Evolutionary conservation across 1,139 yeast genomes (phyloP), one percentile per base, ranked within the genome.

Genomic region (Petasospora fabianii): DNA sequence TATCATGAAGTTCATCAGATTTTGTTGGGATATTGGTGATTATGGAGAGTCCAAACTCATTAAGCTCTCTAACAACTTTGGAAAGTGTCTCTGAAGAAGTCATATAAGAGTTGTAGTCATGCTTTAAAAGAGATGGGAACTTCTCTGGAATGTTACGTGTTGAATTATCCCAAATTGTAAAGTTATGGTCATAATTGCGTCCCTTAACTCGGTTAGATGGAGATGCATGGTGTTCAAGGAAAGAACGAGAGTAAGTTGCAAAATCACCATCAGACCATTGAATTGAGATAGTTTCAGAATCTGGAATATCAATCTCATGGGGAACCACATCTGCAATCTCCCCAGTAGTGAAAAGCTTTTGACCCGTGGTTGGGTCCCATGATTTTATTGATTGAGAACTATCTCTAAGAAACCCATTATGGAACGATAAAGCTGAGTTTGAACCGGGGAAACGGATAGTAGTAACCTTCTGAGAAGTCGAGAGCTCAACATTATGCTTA

Each of bases 341-440:
- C 1, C 77, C 81, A 0, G 92, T 82, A 9, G 85, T 77, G 59
- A 84, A 81, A 22, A 71, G 58, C 55, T 81, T 84, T 55, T 84
- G 94, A 26, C 72, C 70, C 0, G 87, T 72, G 22, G 61, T 58
- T 3, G 68, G 65, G 49, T 84, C 85, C 5, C 81, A 70, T 1
- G 84, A 75, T 12, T 54, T 59, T 0, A 64, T 53, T 4, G 77
- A 64, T 4, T 61, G 58, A 36, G 86, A 79, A 0, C 87, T 69
- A 53, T 84, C 95, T 47, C 94, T 66, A 27, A 84, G 64, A 52
- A 84, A 82, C 3, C 76, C 60, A 43, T 73, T 76, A 44, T 70
- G 69, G 58, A 71, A 80, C 24, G 68, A 63, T 16, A 73, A 68
- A 1, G 60, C 55, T 24, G 34, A 39, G 5, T 47, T 34, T 2